Base-by-base conservation (phyloP, 257 asterid species). In the Coffea eugenioides region DNA sequence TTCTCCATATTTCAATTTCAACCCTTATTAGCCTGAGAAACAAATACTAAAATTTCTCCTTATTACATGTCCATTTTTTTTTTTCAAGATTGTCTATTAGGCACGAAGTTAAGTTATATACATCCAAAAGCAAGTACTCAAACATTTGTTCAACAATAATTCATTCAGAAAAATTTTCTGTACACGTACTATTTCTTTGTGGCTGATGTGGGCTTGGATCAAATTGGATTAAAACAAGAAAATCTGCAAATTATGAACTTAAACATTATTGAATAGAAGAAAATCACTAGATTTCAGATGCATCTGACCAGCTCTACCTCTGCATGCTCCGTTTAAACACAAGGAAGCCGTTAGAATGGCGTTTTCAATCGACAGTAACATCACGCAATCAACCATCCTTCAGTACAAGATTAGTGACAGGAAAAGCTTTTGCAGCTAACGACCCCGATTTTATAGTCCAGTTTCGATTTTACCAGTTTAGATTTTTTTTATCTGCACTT, bases 291-390 rank as follows among this genome's bases (percentile, higher is more conserved):
- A 13, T 39, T 39, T 18, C 23, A 36, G 21, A 69, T 39, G 46
- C 3, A 3, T n/a, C 23, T 39, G 43, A 39, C 46, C 77, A 27
- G 4, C 0, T 25, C 41, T 76, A 9, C 13, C 15, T 3, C 16
- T 1, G 31, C 8, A 0, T 56, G 18, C 20, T 56, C 3, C 16
- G 52, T 54, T 56, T 56, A 16, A 18, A 57, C 10, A 57, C 34
- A 4, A 69, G 23, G 43, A 36, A 13, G 81, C 54, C 20, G 75
- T 77, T 77, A 73, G 62, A 69, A 49, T 39, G 75, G 6, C 27
- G 27, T 54, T 68, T 20, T 52, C 51, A 12, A 62, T 13, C 10
- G n/a, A 18, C 62, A 56, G 16, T 18, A 4, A 5, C 23, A 51
- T 46, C 56, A 51, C 10, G 14, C 13, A 51, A 52, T 46, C 11